Evolutionary conservation across 1,139 yeast species (phyloP).

Genomic region (Hansenula lynferdii): DNA sequence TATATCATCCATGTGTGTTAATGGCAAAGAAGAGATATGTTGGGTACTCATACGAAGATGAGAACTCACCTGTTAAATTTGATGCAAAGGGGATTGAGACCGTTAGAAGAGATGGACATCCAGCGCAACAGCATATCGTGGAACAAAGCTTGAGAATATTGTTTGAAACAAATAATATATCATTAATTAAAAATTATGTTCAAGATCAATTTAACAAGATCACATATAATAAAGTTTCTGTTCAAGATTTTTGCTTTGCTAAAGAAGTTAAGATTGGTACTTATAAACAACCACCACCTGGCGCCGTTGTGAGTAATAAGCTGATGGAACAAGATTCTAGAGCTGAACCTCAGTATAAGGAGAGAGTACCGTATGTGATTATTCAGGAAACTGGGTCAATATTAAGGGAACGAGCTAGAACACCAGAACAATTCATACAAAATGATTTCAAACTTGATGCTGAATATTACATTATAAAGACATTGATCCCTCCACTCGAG

Average conservation of each 20-base stretch:
- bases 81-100: conserved; percentile 98
- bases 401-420: conserved; percentile 72
- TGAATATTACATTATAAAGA: conserved; percentile 79
- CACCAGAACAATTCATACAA: conserved; percentile 67
- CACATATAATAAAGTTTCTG: conserved; percentile 51
- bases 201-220: conserved; percentile 63
- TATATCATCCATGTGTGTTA: conserved; percentile 80
- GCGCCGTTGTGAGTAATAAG: conserved; percentile 73
- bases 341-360: conserved; percentile 81
- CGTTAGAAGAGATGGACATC: conserved; percentile 88
- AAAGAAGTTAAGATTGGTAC: conserved; percentile 84
- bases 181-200: conserved; percentile 63
- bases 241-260: conserved; percentile 88
- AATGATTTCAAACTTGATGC: conserved; percentile 56
- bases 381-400: conserved; percentile 62
- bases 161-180: conserved; percentile 69
- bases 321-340: conserved; percentile 61
- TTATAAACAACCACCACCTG: conserved; percentile 86
- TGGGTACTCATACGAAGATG: conserved; percentile 70
- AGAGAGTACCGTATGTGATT: conserved; percentile 85
- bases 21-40: conserved; percentile 88
- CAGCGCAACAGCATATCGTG: conserved; percentile 82
- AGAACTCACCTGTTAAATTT: conserved; percentile 50
- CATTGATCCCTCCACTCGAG: conserved; percentile 84
- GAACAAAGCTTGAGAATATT: conserved; percentile 63